Percentiles rank a stretch among this genome's conserved stretches.
Evolutionary conservation across 768 basidiomycete genomes (phyloP).

Genomic region (Pleurotus ostreatus): DNA sequence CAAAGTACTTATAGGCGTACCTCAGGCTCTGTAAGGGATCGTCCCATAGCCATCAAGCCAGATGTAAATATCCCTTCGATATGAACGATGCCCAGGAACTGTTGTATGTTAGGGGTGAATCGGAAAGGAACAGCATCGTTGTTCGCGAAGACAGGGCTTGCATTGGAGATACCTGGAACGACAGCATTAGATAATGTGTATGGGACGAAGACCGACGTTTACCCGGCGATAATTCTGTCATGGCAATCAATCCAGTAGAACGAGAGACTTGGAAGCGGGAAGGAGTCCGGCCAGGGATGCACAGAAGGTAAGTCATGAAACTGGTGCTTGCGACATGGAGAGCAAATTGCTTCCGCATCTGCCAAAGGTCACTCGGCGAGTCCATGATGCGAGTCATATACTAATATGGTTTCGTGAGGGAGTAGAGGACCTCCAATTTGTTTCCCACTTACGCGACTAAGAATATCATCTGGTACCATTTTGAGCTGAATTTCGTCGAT

Average conservation of each 20-base stretch:
- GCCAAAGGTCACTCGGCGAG: constrained; percentile 84
- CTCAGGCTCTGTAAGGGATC: constrained; percentile 89
- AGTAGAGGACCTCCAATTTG: constrained; percentile 3
- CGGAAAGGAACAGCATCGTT: constrained; percentile 94
- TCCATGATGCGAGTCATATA: constrained; percentile 90
- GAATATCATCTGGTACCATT: constrained; percentile 84
- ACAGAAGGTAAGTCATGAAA: constrained; percentile 90
- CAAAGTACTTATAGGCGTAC: constrained; percentile 34
- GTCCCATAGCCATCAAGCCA: constrained; percentile 86
- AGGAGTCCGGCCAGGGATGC: constrained; percentile 79
- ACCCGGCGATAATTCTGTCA: constrained; percentile 92
- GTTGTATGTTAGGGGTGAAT: constrained; percentile 93
- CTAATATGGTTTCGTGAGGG: constrained; percentile 33
- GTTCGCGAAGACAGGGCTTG: constrained; percentile 63
- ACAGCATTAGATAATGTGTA: neutral
- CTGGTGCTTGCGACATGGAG: constrained; percentile 82
- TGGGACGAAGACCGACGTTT: constrained; percentile 12
- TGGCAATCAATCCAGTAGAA: constrained; percentile 85
- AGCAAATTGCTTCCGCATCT: constrained; percentile 96
- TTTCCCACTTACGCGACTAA: constrained; percentile 62
- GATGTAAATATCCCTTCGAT: constrained; percentile 87
- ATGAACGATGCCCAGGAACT: constrained; percentile 83
- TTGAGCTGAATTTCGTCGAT: constrained; percentile 86
- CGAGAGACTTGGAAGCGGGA: constrained; percentile 85
- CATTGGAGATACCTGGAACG: constrained; percentile 34